These are phyloP conservation scores for Nymphaea thermarum DNA, from an alignment of 164 flowering plant species.

Conservation along the genomic window DNA sequence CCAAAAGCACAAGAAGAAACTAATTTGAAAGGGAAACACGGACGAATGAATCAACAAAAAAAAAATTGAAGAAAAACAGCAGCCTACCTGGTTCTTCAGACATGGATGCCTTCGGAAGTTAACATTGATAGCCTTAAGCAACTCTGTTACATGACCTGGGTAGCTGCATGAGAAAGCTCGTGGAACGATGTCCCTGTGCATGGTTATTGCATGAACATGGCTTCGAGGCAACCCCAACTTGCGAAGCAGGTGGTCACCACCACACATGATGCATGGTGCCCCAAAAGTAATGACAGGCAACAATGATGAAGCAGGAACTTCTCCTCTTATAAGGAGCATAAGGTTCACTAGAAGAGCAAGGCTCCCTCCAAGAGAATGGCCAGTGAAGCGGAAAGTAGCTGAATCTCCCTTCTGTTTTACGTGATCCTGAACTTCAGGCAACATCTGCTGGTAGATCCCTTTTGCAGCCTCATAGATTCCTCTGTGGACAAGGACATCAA, in stretches of 20 bases:
- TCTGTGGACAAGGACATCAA: conserved; percentile 82
- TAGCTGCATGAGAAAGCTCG: conserved; percentile 89
- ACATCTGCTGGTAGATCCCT: conserved; percentile 87
- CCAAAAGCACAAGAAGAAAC: too few species aligned
- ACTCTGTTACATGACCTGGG: conserved; percentile 71
- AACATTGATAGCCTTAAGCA: conserved; percentile 82
- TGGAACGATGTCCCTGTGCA: conserved; percentile 97
- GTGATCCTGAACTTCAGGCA: conserved; percentile 77
- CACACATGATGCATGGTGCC: conserved; percentile 83
- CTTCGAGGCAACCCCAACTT: conserved; percentile 63
- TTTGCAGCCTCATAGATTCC: conserved; percentile 98
- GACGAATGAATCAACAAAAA: neutral
- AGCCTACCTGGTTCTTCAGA: conserved; percentile 57
- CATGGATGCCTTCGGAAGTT: conserved; percentile 81
- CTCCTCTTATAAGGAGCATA: conserved; percentile 78
- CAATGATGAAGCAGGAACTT: conserved; percentile 63
- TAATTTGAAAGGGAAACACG: neutral
- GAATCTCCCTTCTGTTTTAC: conserved; percentile 40
- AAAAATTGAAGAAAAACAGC: neutral
- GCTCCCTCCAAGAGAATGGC: conserved; percentile 98
- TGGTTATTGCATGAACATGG: conserved; percentile 64
- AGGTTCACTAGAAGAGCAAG: conserved; percentile 72
- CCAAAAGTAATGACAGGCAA: conserved; percentile 96
- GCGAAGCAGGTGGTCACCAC: conserved; percentile 72
- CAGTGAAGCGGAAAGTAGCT: conserved; percentile 90